phyloP scores from a whole-genome alignment of 2,329 filamentous ascomycete species.

The Hypomyces rosellus region DNA sequence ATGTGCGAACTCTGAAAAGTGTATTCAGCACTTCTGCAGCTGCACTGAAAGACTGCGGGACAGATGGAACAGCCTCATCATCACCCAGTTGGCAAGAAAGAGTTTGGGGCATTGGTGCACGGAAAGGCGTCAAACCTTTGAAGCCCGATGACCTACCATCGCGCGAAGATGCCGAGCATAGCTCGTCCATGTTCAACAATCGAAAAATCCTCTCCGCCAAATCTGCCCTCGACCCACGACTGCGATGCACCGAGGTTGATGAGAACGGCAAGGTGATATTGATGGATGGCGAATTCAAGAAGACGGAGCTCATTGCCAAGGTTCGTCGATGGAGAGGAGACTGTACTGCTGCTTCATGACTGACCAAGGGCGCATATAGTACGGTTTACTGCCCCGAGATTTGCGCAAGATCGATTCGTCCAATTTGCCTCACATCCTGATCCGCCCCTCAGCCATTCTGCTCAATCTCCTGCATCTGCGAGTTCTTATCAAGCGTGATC shows the following conservation, averaged over 20 bases:
- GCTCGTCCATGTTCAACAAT: slow-evolving; percentile 55
- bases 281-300: slow-evolving; percentile 93
- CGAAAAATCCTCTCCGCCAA: slow-evolving; percentile 67
- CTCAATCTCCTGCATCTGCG: slow-evolving; percentile 95
- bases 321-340: slow-evolving; percentile 35
- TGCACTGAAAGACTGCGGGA: slow-evolving; percentile 17
- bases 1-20: slow-evolving; percentile 12
- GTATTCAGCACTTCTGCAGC: slow-evolving; percentile 26
- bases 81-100: slow-evolving; percentile 41
- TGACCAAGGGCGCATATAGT: slow-evolving; percentile 43
- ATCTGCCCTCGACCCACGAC: slow-evolving; percentile 73
- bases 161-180: slow-evolving; percentile 52
- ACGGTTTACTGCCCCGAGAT: slow-evolving; percentile 87
- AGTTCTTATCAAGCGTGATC: slow-evolving; percentile 90
- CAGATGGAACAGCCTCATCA: slow-evolving; percentile 14
- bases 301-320: slow-evolving; percentile 93
- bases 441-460: slow-evolving; percentile 86
- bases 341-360: slow-evolving; percentile 1
- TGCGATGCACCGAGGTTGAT: slow-evolving; percentile 93
- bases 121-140: slow-evolving; percentile 34
- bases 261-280: slow-evolving; percentile 86
- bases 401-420: slow-evolving; percentile 97
- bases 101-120: slow-evolving; percentile 38
- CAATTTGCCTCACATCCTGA: slow-evolving; percentile 87
- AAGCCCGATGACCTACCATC: slow-evolving; percentile 54